Evolutionary conservation across 192 early-diverging fungal genomes (phyloP), one percentile per base, ranked within the genome.

Genomic region (Coemansia sp.): DNA sequence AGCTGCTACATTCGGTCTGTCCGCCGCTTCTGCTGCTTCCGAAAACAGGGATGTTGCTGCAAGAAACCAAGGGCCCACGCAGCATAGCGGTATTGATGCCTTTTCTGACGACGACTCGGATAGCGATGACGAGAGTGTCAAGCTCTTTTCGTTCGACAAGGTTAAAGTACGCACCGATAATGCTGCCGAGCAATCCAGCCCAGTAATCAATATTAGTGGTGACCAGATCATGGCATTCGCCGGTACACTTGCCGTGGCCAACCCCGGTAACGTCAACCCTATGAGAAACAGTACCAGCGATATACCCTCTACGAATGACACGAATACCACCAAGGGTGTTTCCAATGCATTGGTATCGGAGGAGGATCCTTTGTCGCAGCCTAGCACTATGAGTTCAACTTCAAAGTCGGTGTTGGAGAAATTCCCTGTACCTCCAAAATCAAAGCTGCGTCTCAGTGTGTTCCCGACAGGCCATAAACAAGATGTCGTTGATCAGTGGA

Each of bases 121-220:
- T 8, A 41, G 50, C n/a, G 49, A 55, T 47, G 47, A 50, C 18
- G 65, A 61, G 9, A 45, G 47, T 43, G 48, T 48, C 20, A 60
- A 55, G 18, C n/a, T 71, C 23, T 58, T 54, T 36, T 58, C 60
- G 15, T 71, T 71, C 19, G 59, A 71, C 27, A 58, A 37, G 29
- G 55, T 71, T 41, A 71, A 39, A 35, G 60, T 71, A 18, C 45
- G 33, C 22, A 35, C 62, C 0, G 46, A 50, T 36, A 37, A 15
- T 6, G 8, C n/a, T n/a, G n/a, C n/a, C n/a, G n/a, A n/a, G n/a
- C n/a, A n/a, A n/a, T n/a, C n/a, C n/a, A n/a, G n/a, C n/a, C n/a
- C n/a, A n/a, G n/a, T n/a, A n/a, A n/a, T n/a, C n/a, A n/a, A n/a
- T n/a, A n/a, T n/a, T n/a, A n/a, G n/a, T n/a, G n/a, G n/a, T n/a